phyloP scores from a whole-genome alignment of 371 early-diverging fungal species.

The Mortierella sp. region DNA sequence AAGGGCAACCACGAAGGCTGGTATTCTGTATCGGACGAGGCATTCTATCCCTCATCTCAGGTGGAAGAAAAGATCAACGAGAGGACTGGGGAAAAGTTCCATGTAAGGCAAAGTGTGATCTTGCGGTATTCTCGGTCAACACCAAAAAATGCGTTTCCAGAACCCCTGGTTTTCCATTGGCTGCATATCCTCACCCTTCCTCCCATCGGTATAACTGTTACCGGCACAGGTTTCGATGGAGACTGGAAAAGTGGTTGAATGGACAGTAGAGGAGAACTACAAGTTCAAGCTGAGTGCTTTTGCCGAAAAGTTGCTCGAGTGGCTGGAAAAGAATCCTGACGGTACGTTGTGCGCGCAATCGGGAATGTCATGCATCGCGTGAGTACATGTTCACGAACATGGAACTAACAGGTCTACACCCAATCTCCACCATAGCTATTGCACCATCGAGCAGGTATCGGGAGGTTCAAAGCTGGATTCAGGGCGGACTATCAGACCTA shows the following conservation, averaged over 20 bases:
- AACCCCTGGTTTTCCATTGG: too few species aligned
- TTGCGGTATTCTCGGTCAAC: neutral
- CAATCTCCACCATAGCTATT: constrained; percentile 59
- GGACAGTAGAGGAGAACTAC: constrained; percentile 94
- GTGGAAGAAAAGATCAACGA: constrained; percentile 73
- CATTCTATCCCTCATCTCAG: constrained; percentile 84
- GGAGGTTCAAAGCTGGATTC: constrained; percentile 68
- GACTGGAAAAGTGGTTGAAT: constrained; percentile 88
- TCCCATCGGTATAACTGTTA: constrained; percentile 1
- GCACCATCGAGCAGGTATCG: constrained; percentile 69
- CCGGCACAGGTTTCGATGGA: constrained; percentile 71
- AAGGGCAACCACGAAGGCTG: constrained; percentile 94
- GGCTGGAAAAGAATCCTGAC: constrained; percentile 74
- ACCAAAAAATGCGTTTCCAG: too few species aligned
- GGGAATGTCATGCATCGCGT: neutral
- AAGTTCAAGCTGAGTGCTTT: constrained; percentile 85
- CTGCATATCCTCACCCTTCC: too few species aligned
- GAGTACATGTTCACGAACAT: too few species aligned
- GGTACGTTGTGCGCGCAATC: constrained; percentile 32
- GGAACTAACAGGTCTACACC: neutral
- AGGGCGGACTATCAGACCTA: constrained; percentile 73
- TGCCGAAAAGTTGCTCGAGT: constrained; percentile 65
- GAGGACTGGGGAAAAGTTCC: constrained; percentile 64
- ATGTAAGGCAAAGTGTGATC: constrained; percentile 23
- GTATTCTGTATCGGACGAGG: constrained; percentile 97